Percentiles rank a stretch among this genome's conserved stretches.
phyloP scores from a whole-genome alignment of 768 basidiomycete species.

The Agrocybe praecox region DNA sequence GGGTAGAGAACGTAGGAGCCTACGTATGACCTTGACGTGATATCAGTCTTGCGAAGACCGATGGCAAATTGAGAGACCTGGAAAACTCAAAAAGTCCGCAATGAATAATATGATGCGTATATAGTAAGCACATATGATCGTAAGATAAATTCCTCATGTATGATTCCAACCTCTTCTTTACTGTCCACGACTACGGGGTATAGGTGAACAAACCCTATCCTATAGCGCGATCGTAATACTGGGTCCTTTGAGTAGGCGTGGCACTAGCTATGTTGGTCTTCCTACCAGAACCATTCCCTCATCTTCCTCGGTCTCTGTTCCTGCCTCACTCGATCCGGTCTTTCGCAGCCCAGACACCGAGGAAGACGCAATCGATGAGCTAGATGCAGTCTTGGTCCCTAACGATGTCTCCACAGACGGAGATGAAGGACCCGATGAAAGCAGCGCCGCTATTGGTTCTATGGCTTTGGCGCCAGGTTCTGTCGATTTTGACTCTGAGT shows the following conservation, averaged over 20 bases:
- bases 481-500: conserved; percentile 5
- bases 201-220: no score
- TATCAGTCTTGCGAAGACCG: background rate
- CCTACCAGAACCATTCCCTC: conserved; percentile 83
- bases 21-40: background rate
- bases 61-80: background rate
- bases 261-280: conserved; percentile 48
- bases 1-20: background rate
- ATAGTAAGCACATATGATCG: background rate
- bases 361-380: conserved; percentile 36
- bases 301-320: conserved; percentile 79
- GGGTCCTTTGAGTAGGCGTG: no score
- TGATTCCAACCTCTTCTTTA: background rate
- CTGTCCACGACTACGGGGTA: no score
- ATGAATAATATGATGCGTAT: background rate
- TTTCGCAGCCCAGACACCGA: conserved; percentile 25
- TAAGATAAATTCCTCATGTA: background rate
- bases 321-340: conserved; percentile 60
- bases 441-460: background rate
- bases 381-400: conserved; percentile 23
- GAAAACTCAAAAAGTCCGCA: background rate
- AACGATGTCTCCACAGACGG: conserved; percentile 8
- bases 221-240: no score
- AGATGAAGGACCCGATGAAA: conserved; percentile 10
- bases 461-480: background rate